Evolutionary conservation across 768 basidiomycete genomes (phyloP), one percentile per base, ranked within the genome.

Genomic region (Sistotremastrum suecicum): DNA sequence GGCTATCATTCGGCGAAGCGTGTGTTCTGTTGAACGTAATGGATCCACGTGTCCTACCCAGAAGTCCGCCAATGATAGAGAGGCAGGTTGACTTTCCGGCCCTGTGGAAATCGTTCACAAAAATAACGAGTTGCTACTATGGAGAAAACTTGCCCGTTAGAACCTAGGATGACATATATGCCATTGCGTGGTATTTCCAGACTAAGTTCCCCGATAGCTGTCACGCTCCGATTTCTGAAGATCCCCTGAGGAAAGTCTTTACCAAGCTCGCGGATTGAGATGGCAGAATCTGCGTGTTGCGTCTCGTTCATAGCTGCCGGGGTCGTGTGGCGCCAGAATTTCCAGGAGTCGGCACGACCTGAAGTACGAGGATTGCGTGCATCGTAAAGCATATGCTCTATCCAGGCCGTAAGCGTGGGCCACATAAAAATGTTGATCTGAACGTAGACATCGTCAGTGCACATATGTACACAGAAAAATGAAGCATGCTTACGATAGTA

Each of bases 51-150:
- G 74, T 78, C 12, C 69, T 71, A 5, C 73, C 74, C 6, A 76
- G 60, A 7, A 88, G 65, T 2, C 78, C 74, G 3, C 70, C 82
- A 7, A 87, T 61, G 43, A 85, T 71, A 2, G 78, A 80, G 30
- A 87, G 64, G 0, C 73, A 62, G 0, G 84, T 87, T 0, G 81
- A 83, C 60, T 86, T 88, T 20, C 84, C 84, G 6, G 84, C 82
- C 5, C 83, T 83, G 48, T 44, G 38, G 31, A 7, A 8, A 31
- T 32, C 32, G 31, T 20, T 30, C 5, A 34, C 34, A 29, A 20
- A 33, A 8, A 39, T n/a, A 3, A 40, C 3, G 12, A 31, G 28
- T 12, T 6, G 3, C 20, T 10, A 9, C 5, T 33, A 46, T 11
- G 3, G 41, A 44, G n/a, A n/a, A 30, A 1, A 54, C 62, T 33